Base-by-base conservation (phyloP, 257 asterid genomes). In the Petrea volubilis region DNA sequence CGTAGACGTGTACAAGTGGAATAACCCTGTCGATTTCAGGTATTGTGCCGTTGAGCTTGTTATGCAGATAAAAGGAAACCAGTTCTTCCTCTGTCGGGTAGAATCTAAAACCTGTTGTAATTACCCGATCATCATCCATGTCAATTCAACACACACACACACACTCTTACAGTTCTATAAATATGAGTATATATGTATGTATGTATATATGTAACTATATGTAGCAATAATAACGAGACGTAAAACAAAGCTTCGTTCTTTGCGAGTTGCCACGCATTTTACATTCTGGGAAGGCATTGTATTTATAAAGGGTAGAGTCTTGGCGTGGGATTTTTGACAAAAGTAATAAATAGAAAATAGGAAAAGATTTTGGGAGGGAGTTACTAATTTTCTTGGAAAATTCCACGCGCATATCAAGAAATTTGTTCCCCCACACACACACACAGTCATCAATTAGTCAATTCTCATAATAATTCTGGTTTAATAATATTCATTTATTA, bases 11-110 rank as follows among this genome's bases (percentile, higher is more conserved):
- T 29, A 80, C 68, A 68, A 78, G 70, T 2, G 90, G 87, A 23
- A 82, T 85, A 7, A 85, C 80, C 8, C 66, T 38, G 57, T 80
- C 74, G 40, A 82, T 70, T 1, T 79, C 70, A 1, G 68, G 33
- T 44, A 71, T 69, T 8, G 41, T 64, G 17, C 87, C 86, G 27
- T 74, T 59, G 6, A 85, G 78, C 78, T 78, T 82, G 70, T 75
- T 69, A 3, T 64, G 69, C 34, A 82, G 66, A 71, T 80, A 85
- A 71, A 85, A 85, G 3, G 80, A 58, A 7, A 85, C 78, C 75
- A 85, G 49, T 36, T 85, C 90, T 76, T 85, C 90, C 69, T 85
- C 86, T 5, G 77, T 82, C 0, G 90, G 90, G 24, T 72, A 85
- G 59, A 85, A 85, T 57, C 87, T 76, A 68, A 61, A 85, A 13